A percentile compares a stretch with the other conserved stretches of the same genome.
phyloP scores from a whole-genome alignment of 345 rosid genomes.

The Combretum micranthum region DNA sequence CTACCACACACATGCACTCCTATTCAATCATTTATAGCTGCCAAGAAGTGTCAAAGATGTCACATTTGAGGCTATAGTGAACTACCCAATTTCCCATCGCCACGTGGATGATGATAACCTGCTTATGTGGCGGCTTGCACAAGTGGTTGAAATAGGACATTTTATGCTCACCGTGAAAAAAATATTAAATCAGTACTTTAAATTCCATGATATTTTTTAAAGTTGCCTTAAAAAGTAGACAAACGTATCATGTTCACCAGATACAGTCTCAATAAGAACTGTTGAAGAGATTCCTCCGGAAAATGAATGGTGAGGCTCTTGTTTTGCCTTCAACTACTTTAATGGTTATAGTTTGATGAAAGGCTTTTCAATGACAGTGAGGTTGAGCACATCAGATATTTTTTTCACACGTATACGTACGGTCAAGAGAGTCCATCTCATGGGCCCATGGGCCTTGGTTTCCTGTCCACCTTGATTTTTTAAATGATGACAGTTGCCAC shows the following conservation, averaged over 20 bases:
- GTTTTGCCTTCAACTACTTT: not conserved
- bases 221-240: constrained; percentile 12
- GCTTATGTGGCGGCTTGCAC: constrained; percentile 15
- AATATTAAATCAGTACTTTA: not conserved
- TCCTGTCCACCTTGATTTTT: too few species aligned
- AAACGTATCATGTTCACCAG: constrained; percentile 19
- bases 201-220: constrained; percentile 13
- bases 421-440: constrained; percentile 2
- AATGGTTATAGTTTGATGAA: too few species aligned
- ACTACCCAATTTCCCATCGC: constrained; percentile 29
- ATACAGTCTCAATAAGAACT: not conserved
- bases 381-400: too few species aligned
- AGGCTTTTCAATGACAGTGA: too few species aligned
- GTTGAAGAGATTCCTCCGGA: constrained; percentile 16
- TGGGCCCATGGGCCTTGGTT: not conserved
- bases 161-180: constrained; percentile 29
- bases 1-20: constrained; percentile 30
- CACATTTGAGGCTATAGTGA: constrained; percentile 65
- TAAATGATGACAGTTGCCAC: too few species aligned
- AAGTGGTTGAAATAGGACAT: constrained; percentile 32
- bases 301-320: constrained; percentile 28
- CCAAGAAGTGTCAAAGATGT: constrained; percentile 35
- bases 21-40: constrained; percentile 32
- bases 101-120: constrained; percentile 61
- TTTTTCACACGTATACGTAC: constrained; percentile 4